Percentiles rank a stretch among this genome's conserved stretches.
Evolutionary conservation across 1,139 yeast species (phyloP).

Genomic region (Debaryomycetaceae sp.): DNA sequence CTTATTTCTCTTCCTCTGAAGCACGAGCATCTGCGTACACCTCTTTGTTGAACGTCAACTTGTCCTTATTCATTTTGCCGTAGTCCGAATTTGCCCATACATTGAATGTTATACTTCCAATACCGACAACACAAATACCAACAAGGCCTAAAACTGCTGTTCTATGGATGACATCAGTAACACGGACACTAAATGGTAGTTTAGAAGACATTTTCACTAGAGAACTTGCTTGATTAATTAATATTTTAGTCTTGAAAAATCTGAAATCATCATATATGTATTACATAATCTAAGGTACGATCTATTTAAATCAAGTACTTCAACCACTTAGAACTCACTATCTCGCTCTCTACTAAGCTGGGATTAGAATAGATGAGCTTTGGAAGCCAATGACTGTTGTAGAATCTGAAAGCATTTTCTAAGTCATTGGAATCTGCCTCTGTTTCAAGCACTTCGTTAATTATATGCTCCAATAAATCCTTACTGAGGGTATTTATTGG

Average conservation of each 20-base stretch:
- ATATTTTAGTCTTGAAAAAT: background rate
- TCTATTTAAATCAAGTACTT: conserved; percentile 30
- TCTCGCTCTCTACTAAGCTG: conserved; percentile 33
- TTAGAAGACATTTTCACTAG: conserved; percentile 12
- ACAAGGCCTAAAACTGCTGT: conserved; percentile 72
- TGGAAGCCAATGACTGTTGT: conserved; percentile 42
- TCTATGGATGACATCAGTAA: conserved; percentile 82
- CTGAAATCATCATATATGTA: background rate
- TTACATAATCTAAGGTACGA: conserved; percentile 9
- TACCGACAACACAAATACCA: conserved; percentile 51
- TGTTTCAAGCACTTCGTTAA: conserved; percentile 26
- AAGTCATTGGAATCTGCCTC: conserved; percentile 22
- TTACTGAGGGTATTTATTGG: conserved; percentile 28
- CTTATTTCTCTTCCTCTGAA: conserved; percentile 7
- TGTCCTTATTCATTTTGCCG: conserved; percentile 41
- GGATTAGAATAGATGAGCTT: conserved; percentile 43
- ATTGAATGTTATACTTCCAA: conserved; percentile 61
- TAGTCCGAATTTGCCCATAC: conserved; percentile 55
- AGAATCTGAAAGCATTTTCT: conserved; percentile 32
- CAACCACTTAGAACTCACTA: conserved; percentile 38
- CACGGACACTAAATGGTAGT: conserved; percentile 47
- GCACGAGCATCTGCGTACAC: conserved; percentile 27
- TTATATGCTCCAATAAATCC: conserved; percentile 32
- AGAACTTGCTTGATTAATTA: background rate
- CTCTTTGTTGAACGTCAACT: conserved; percentile 35